A percentile compares a stretch with the other conserved stretches of the same genome.
Conservation (phyloP, 2,329 filamentous ascomycete genomes). For the Alternaria burnsii region DNA sequence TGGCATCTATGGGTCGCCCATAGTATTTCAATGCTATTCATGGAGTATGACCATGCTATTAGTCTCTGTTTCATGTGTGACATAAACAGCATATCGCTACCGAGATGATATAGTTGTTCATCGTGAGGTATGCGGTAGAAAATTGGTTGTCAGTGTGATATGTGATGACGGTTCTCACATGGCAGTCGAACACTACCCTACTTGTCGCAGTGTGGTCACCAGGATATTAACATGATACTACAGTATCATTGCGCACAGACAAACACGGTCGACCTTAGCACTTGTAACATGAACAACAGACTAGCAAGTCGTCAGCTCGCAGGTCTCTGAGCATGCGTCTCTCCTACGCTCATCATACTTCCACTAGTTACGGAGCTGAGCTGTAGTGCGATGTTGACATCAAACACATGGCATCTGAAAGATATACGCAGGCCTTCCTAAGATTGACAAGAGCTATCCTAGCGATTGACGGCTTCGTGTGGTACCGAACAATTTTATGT, state of each 20-base stretch:
- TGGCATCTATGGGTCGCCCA: constrained; percentile 2
- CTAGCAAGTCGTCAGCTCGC: background rate
- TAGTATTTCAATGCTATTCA: constrained; percentile 12
- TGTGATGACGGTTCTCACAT: background rate
- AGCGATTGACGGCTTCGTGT: background rate
- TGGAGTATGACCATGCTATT: background rate
- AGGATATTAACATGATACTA: background rate
- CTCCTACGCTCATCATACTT: background rate
- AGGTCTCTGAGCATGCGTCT: background rate
- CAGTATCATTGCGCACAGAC: background rate
- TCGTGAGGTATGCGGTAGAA: background rate
- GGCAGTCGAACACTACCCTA: background rate
- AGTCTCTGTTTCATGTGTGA: constrained; percentile 1
- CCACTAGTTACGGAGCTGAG: background rate
- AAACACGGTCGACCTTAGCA: background rate
- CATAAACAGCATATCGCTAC: background rate
- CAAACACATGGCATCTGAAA: background rate
- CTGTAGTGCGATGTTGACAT: background rate
- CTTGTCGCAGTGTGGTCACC: background rate
- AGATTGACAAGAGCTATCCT: background rate
- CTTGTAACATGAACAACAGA: background rate
- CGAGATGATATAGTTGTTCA: background rate
- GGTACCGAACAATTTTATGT: background rate
- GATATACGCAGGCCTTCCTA: background rate
- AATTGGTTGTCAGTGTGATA: background rate